Evolutionary conservation across 2,329 filamentous ascomycete species (phyloP).

Genomic region (Penicillium oxalicum): DNA sequence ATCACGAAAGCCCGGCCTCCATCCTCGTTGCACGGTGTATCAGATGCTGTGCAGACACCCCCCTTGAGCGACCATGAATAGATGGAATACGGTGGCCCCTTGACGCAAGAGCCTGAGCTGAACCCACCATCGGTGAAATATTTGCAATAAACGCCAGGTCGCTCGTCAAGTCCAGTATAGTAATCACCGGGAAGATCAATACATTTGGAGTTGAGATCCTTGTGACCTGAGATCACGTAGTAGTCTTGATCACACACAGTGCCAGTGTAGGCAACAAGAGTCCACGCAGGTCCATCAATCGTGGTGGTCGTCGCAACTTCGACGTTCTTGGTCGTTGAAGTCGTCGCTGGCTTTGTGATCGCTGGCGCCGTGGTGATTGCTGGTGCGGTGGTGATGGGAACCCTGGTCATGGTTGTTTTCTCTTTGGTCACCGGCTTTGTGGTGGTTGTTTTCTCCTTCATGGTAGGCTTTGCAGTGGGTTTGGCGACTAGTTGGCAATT

Average conservation of each 20-base stretch:
- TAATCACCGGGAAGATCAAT: not conserved
- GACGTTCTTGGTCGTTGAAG: not conserved
- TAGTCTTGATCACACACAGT: conserved; percentile 5
- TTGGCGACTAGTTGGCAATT: not conserved
- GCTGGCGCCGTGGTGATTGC: not conserved
- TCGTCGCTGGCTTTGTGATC: not conserved
- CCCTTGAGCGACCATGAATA: not conserved
- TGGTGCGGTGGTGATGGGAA: not conserved
- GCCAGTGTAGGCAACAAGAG: conserved; percentile 4
- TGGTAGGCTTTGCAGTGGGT: not conserved
- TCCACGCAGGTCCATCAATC: not conserved
- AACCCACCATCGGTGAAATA: conserved; percentile 3
- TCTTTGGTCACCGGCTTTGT: not conserved
- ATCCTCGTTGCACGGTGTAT: not conserved
- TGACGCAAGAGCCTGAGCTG: not conserved
- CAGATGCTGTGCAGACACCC: not conserved
- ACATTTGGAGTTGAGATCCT: not conserved
- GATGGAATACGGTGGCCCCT: not conserved
- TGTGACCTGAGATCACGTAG: conserved; percentile 3
- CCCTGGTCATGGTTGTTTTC: not conserved
- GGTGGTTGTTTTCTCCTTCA: not conserved
- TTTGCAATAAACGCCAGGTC: not conserved
- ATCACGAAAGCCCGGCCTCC: not conserved
- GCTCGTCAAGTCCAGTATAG: not conserved
- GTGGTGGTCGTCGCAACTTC: not conserved